phyloP scores from a whole-genome alignment of 345 rosid species.

The Toxicodendron radicans region DNA sequence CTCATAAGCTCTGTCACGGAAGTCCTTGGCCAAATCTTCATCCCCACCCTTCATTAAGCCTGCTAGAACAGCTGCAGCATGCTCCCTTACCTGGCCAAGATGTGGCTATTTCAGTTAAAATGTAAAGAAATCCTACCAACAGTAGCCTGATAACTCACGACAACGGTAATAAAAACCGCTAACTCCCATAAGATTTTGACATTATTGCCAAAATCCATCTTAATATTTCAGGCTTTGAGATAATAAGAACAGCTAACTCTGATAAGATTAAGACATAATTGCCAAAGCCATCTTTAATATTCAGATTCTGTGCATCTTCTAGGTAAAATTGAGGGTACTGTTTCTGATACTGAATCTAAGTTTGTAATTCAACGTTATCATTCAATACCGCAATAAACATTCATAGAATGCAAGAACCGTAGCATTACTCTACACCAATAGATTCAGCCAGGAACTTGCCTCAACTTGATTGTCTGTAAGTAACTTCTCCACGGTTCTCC shows the following conservation, averaged over 20 bases:
- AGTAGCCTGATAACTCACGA: not conserved
- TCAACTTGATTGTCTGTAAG: constrained; percentile 96
- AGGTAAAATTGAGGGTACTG: not conserved
- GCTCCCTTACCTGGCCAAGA: constrained; percentile 84
- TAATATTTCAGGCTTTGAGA: not conserved
- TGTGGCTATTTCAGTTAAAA: constrained; percentile 12
- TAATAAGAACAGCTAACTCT: not conserved
- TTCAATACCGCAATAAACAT: not conserved
- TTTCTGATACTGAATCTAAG: not conserved
- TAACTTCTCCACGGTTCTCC: constrained; percentile 79
- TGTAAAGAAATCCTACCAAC: constrained; percentile 11
- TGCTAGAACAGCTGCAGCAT: constrained; percentile 95
- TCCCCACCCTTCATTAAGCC: constrained; percentile 96
- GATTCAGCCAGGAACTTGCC: constrained; percentile 49
- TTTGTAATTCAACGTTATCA: not conserved
- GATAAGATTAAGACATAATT: not conserved
- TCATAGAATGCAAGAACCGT: not conserved
- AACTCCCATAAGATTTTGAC: constrained; percentile 10
- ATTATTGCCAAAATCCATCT: not conserved
- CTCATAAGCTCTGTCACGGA: constrained; percentile 77
- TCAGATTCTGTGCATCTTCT: constrained; percentile 9
- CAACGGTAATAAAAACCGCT: not conserved
- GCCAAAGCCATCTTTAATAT: not conserved
- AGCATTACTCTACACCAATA: constrained; percentile 5
- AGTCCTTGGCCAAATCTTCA: constrained; percentile 73